Evolutionary conservation across 768 basidiomycete genomes (phyloP), one percentile per base, ranked within the genome.

Genomic region (Trametes maxima): DNA sequence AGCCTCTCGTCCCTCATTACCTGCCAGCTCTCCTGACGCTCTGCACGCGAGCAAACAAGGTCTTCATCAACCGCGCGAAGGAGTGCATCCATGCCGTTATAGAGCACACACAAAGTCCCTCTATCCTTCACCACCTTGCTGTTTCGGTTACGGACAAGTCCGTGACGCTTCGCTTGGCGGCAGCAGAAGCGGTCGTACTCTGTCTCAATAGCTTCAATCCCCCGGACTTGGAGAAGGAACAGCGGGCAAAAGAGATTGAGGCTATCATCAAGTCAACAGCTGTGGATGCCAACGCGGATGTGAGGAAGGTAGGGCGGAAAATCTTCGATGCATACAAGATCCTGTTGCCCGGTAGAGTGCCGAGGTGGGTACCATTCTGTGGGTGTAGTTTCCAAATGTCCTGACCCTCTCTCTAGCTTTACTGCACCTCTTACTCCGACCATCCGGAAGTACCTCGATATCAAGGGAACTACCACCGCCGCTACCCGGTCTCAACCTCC

Each of bases 191-290:
- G 33, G 78, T 86, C 0, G 69, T 92, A 50, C 78, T 80, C 16
- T 88, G 86, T 63, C 75, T 94, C 54, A 89, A 89, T 61, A 86
- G 82, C 66, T 87, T 86, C 70, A 91, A 90, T 72, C 91, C 90
- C 10, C 89, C 89, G 0, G 89, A 92, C 65, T 71, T 92, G 33
- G 89, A 90, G 72, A 88, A 83, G 70, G 89, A 91, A 48, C 61
- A 75, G 0, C 77, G 88, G 16, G 86, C 84, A 0, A 78, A 77
- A 46, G 85, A 89, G 42, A 77, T 95, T 25, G 93, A 95, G 71
- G 77, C 73, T 12, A 80, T 90, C 48, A 90, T 95, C 65, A 85
- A 80, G 59, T 67, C 73, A 10, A 83, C 88, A 2, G 88, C 85
- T 14, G 81, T 83, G 28, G 93, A 95, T 72, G 83, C 90, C 5